phyloP scores from a whole-genome alignment of 2,329 filamentous ascomycete genomes.

The Alternaria incomplexa region DNA sequence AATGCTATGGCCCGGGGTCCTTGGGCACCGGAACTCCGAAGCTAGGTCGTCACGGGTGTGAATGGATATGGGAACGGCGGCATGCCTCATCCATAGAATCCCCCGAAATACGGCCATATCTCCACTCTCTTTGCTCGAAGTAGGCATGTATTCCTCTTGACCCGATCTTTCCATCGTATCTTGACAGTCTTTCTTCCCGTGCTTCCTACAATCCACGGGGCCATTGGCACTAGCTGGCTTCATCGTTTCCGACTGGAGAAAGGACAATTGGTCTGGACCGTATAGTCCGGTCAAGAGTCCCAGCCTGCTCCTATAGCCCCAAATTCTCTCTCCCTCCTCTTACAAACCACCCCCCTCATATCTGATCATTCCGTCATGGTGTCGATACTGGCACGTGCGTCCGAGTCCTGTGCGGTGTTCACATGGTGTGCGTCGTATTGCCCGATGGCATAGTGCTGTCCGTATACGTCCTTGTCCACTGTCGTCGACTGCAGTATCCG shows the following conservation, averaged over 20 bases:
- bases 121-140: neutral
- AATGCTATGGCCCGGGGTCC: neutral
- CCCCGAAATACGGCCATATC: neutral
- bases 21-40: neutral
- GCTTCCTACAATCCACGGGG: neutral
- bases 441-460: neutral
- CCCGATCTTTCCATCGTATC: neutral
- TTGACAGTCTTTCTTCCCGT: neutral
- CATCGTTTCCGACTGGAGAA: neutral
- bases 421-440: neutral
- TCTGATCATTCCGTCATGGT: neutral
- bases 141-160: neutral
- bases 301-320: neutral
- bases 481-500: neutral
- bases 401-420: neutral
- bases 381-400: neutral
- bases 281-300: neutral
- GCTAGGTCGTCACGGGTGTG: neutral
- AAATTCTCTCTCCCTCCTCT: neutral
- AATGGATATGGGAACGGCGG: neutral
- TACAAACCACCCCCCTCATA: neutral
- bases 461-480: neutral
- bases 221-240: neutral
- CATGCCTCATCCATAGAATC: neutral
- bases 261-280: neutral